Evolutionary conservation across 2,329 filamentous ascomycete species (phyloP), one percentile per base, ranked within the genome.

Genomic region (Epichloe amarillans): DNA sequence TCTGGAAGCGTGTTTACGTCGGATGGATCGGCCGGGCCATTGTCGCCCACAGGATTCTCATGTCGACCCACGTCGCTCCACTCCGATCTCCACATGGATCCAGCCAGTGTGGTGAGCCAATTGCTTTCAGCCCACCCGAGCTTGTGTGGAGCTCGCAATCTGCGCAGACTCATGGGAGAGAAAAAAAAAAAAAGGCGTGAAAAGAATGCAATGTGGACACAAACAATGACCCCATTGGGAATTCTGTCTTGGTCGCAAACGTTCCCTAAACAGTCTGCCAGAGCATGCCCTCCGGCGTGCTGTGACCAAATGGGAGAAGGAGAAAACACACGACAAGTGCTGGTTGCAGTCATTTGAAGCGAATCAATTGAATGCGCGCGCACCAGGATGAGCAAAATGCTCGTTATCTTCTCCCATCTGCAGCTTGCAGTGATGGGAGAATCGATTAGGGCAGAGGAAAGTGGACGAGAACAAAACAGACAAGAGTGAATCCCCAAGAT

Each of bases 121-220:
- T 63, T 53, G 56, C 55, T 53, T 30, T 44, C 54, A 55, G 54
- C 53, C 54, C 56, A 59, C 53, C 43, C 40, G 50, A 66, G 63
- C 64, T 66, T 54, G 50, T 63, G 64, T 65, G 65, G 65, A 56
- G 52, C 60, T 44, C 36, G 52, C 50, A 66, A 66, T 65, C 60
- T 65, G 63, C 61, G 55, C 56, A 47, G 50, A 52, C 51, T 54
- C 51, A 47, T 55, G 41, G 44, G 30, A 52, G 17, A 51, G 21
- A 38, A 51, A 54, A 56, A 50, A 51, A 54, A 56, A 50, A 46
- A 53, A 53, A 57, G 48, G 53, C 56, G 58, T 57, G 57, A 56
- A 60, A 57, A 56, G 50, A 55, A 54, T 39, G 51, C 49, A 51
- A 47, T 50, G 50, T 46, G 55, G 53, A 46, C 48, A 48, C 55